Percentiles rank a stretch among this genome's conserved stretches.
These are phyloP conservation scores for Isatis tinctoria DNA, from an alignment of 345 rosid species.

Conservation along the genomic window DNA sequence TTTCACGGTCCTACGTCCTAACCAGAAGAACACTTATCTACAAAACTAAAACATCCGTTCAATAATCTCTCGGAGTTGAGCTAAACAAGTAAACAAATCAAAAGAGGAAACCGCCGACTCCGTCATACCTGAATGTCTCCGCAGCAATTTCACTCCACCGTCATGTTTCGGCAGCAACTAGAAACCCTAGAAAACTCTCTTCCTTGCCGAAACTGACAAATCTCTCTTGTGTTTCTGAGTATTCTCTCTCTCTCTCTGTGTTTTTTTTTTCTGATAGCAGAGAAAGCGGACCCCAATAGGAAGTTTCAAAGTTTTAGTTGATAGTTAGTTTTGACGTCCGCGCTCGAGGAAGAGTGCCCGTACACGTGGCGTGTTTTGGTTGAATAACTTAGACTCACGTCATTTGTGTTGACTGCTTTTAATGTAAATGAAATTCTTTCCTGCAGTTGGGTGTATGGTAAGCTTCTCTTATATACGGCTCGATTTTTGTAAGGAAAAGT, in stretches of 20 bases:
- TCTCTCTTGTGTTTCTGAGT: slow-evolving; percentile 20
- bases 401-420: slow-evolving; percentile 39
- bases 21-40: not conserved
- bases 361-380: slow-evolving; percentile 36
- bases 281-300: slow-evolving; percentile 38
- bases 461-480: not conserved
- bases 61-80: not conserved
- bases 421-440: not conserved
- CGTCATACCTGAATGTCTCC: slow-evolving; percentile 23
- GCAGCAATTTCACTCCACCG: not conserved
- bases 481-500: not conserved
- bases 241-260: not conserved
- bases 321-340: slow-evolving; percentile 52
- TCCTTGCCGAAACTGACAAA: slow-evolving; percentile 14
- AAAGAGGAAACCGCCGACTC: slow-evolving; percentile 3
- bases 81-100: not conserved
- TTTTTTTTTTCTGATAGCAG: not conserved
- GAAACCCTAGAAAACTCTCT: slow-evolving; percentile 23
- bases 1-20: not conserved
- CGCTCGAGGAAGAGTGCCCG: slow-evolving; percentile 12
- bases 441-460: not conserved
- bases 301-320: slow-evolving; percentile 39
- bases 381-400: slow-evolving; percentile 36
- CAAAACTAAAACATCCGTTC: not conserved
- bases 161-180: not conserved